Percentiles rank a stretch among this genome's conserved stretches.
phyloP scores from a whole-genome alignment of 495 filamentous ascomycete species.

The Annulohypoxylon stygium region DNA sequence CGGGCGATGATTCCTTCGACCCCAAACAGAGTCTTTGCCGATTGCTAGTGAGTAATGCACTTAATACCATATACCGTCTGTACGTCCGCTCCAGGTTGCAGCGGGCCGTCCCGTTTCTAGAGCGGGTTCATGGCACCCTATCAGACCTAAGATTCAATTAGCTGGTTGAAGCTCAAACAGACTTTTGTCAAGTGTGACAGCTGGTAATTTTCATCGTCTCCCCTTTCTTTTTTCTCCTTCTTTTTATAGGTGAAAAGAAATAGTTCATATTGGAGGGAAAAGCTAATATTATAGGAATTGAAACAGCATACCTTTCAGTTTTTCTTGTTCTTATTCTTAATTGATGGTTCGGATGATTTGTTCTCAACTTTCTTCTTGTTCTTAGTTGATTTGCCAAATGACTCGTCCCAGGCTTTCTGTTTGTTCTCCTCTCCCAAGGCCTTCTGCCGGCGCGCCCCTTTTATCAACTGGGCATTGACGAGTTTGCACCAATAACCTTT shows the following conservation, averaged over 20 bases:
- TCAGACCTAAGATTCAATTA: background rate
- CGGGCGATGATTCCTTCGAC: no score
- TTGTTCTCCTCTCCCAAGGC: background rate
- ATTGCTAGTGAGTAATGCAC: background rate
- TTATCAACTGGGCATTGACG: no score
- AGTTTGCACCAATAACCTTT: no score
- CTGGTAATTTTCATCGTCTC: background rate
- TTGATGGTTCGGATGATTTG: no score
- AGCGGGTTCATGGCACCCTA: background rate
- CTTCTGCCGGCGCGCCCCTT: background rate
- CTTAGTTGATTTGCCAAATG: background rate
- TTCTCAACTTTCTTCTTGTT: background rate
- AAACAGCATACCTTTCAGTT: background rate
- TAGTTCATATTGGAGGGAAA: background rate
- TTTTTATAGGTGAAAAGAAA: background rate
- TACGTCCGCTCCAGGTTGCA: background rate
- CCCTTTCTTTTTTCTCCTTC: background rate
- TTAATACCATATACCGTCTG: background rate
- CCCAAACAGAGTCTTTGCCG: background rate
- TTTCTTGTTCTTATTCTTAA: no score
- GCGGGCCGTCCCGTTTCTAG: background rate
- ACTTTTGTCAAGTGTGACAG: background rate
- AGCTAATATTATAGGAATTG: background rate
- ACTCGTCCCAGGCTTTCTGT: background rate
- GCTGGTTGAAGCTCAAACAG: background rate